phyloP scores from a whole-genome alignment of 2,329 filamentous ascomycete genomes.

The Didymella pomorum region DNA sequence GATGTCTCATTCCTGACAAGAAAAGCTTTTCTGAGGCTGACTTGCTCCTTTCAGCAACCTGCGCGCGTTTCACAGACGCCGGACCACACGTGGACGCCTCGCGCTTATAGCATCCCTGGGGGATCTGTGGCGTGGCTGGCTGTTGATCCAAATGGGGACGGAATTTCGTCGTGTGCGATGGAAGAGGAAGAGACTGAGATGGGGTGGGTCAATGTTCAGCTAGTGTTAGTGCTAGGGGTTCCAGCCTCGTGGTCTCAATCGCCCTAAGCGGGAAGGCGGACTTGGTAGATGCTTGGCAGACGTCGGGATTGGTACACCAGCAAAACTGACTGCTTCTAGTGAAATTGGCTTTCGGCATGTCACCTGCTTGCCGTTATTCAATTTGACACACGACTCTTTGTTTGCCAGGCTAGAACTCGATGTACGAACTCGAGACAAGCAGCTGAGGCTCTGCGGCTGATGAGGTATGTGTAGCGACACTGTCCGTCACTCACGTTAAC shows the following conservation, averaged over 20 bases:
- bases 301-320: background rate
- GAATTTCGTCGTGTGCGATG: background rate
- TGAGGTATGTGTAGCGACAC: background rate
- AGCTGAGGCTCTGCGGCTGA: background rate
- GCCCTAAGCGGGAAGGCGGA: background rate
- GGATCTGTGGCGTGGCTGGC: background rate
- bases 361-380: background rate
- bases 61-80: background rate
- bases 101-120: background rate
- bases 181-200: background rate
- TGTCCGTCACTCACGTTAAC: background rate
- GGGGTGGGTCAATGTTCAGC: background rate
- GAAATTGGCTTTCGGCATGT: background rate
- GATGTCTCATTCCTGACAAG: background rate
- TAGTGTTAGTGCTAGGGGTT: background rate
- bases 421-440: background rate
- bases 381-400: background rate
- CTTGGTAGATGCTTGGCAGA: background rate
- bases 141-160: background rate
- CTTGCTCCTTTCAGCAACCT: background rate
- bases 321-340: background rate
- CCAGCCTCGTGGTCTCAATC: constrained; percentile 4
- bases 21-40: background rate
- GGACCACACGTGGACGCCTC: background rate
- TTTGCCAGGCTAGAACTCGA: background rate